Conservation (phyloP, 345 rosid genomes). For the Brassica napus region Da-Ae NC_063440.1:25075501-25076000, state of each 20-base stretch:
- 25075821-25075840: conserved; percentile 28
- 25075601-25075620: background rate
- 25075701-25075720: conserved; percentile 7
- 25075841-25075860: background rate
- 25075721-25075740: background rate
- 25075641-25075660: background rate
- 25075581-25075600: background rate
- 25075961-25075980: conserved; percentile 5
- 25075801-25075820: conserved; percentile 17
- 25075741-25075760: conserved; percentile 19
- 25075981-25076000: conserved; percentile 11
- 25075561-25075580: background rate
- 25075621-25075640: conserved; percentile 14
- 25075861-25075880: conserved; percentile 16
- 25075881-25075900: conserved; percentile 23
- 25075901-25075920: background rate
- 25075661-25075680: conserved; percentile 20
- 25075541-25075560: background rate
- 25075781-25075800: conserved; percentile 36
- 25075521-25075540: background rate
- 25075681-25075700: conserved; percentile 22
- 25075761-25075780: conserved; percentile 10
- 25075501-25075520: conserved; percentile 3
- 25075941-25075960: background rate
- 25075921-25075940: background rate